Evolutionary conservation across 2,329 filamentous ascomycete genomes (phyloP).

Genomic region (Endocalyx cinctus): DNA sequence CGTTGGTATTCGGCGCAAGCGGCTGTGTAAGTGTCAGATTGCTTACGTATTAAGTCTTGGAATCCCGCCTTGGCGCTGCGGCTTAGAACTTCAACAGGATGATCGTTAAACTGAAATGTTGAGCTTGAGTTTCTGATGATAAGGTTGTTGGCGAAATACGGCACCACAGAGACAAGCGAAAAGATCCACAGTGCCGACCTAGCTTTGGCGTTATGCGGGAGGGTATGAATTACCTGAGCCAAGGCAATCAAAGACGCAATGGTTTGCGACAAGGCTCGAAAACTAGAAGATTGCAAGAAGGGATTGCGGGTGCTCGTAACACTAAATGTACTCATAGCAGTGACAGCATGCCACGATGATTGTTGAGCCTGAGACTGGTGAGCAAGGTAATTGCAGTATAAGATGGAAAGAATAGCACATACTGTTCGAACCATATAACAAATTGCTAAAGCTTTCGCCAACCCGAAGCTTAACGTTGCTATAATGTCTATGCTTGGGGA

Average conservation of each 20-base stretch:
- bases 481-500: conserved; percentile 12
- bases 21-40: conserved; percentile 32
- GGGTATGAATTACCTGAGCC: conserved; percentile 22
- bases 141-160: conserved; percentile 23
- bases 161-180: conserved; percentile 23
- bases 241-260: conserved; percentile 26
- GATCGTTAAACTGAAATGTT: conserved; percentile 12
- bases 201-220: conserved; percentile 26
- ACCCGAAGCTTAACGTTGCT: conserved; percentile 16
- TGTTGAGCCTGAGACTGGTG: conserved; percentile 20
- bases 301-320: conserved; percentile 26
- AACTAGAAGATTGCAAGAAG: conserved; percentile 20
- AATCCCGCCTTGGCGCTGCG: conserved; percentile 26
- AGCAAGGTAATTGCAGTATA: conserved; percentile 1
- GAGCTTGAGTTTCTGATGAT: conserved; percentile 8
- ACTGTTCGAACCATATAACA: conserved; percentile 30
- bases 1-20: conserved; percentile 38
- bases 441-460: conserved; percentile 30
- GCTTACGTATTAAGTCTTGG: conserved; percentile 24
- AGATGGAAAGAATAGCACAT: conserved; percentile 5
- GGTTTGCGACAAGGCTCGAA: conserved; percentile 21
- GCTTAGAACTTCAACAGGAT: conserved; percentile 33
- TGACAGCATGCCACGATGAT: conserved; percentile 27
- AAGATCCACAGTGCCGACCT: conserved; percentile 27
- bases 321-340: conserved; percentile 27